Percentiles rank a stretch among this genome's conserved stretches.
Evolutionary conservation across 192 early-diverging fungal species (phyloP).

Genomic region (Podila epicladia): DNA sequence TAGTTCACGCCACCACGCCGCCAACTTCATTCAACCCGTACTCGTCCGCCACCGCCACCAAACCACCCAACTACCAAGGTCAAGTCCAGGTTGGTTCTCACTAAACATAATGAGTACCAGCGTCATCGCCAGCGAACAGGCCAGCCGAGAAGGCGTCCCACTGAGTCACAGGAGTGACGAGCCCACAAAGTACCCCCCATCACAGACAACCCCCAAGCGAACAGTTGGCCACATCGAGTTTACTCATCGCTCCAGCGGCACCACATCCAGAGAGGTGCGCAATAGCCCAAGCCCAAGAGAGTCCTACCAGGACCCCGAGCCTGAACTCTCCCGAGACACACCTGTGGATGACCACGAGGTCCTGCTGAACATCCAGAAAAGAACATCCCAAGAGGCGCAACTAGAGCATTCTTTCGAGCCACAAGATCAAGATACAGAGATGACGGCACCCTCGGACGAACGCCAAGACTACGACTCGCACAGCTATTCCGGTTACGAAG

Average conservation of each 20-base stretch:
- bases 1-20: conserved; percentile 5
- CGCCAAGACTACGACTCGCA: not conserved
- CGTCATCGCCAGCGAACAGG: not conserved
- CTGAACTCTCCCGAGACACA: not conserved
- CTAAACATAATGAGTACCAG: not conserved
- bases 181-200: not conserved
- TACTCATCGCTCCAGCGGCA: not conserved
- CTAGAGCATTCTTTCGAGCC: not conserved
- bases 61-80: not conserved
- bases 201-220: not conserved
- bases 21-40: conserved; percentile 1
- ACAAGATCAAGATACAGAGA: not conserved
- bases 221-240: not conserved
- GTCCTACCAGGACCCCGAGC: not conserved
- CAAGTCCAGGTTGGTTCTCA: not conserved
- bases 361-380: not conserved
- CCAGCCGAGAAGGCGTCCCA: not conserved
- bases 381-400: not conserved
- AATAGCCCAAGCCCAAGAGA: not conserved
- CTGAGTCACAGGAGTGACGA: not conserved
- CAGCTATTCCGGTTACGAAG: not conserved
- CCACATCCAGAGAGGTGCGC: no score
- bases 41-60: conserved; percentile 5
- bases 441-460: not conserved
- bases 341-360: not conserved